phyloP scores from a whole-genome alignment of 257 asterid genomes.

The Linderniella brevidens region DNA sequence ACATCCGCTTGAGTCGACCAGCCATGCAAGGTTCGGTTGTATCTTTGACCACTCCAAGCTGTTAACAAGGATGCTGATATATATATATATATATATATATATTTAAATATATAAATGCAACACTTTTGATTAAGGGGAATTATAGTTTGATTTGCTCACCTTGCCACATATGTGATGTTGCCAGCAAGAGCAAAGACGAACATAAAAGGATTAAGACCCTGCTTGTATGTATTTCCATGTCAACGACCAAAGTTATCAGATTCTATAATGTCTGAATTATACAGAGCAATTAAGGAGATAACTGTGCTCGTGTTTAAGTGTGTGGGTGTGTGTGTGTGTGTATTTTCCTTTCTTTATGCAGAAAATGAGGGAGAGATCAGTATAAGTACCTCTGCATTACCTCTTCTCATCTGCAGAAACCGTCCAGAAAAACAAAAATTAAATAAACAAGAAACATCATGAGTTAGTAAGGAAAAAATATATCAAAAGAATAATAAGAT shows the following conservation, averaged over 20 bases:
- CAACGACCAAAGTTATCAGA: not conserved
- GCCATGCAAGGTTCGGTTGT: constrained; percentile 57
- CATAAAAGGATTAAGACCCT: constrained; percentile 77
- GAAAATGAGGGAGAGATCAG: constrained; percentile 1
- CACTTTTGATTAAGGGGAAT: not conserved
- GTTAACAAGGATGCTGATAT: constrained; percentile 47
- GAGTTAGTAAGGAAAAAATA: not conserved
- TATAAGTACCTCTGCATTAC: constrained; percentile 38
- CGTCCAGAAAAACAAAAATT: constrained; percentile 3
- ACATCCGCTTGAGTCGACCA: constrained; percentile 63
- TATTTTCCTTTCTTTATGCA: no score
- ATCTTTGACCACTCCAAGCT: constrained; percentile 46
- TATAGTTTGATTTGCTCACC: constrained; percentile 20
- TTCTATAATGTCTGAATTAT: not conserved
- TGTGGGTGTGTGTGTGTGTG: no score
- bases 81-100: not conserved
- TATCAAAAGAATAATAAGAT: not conserved
- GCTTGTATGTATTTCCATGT: constrained; percentile 1
- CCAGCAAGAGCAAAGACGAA: constrained; percentile 66
- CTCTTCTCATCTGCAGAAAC: constrained; percentile 40
- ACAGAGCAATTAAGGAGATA: not conserved
- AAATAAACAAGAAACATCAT: constrained; percentile 5
- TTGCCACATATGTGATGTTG: constrained; percentile 50
- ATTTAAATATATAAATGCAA: not conserved
- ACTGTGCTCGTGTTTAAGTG: no score